Evolutionary conservation across 352 stramenopile species (phyloP).

Genomic region (Phytopythium vexans): DNA sequence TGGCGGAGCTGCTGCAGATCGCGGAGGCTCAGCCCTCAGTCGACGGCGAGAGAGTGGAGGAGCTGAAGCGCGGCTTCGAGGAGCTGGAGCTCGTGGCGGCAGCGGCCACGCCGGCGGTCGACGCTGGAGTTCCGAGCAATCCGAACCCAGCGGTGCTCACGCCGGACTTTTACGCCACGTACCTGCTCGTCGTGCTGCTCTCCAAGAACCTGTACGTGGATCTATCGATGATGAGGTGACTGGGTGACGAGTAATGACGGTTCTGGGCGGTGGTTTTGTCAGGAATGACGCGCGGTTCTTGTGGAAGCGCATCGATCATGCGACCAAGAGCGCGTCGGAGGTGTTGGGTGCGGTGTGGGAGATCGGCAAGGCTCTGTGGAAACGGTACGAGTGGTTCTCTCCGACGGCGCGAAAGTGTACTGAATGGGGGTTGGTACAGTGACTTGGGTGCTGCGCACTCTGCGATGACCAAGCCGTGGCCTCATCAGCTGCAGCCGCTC

Average conservation of each 20-base stretch:
- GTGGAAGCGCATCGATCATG: constrained; percentile 58
- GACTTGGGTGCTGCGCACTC: constrained; percentile 44
- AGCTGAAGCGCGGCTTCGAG: constrained; percentile 38
- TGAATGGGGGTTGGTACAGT: constrained; percentile 11
- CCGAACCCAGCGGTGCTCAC: constrained; percentile 37
- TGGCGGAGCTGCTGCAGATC: constrained; percentile 24
- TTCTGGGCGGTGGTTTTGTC: not conserved
- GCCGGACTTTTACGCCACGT: constrained; percentile 52
- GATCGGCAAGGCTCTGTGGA: constrained; percentile 66
- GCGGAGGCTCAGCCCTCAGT: constrained; percentile 15
- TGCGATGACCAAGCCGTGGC: constrained; percentile 58
- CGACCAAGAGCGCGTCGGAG: constrained; percentile 40
- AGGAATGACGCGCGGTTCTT: constrained; percentile 71
- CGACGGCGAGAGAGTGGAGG: constrained; percentile 22
- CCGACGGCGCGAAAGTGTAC: not conserved
- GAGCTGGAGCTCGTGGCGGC: constrained; percentile 58
- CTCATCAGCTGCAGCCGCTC: constrained; percentile 29
- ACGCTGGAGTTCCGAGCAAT: constrained; percentile 5
- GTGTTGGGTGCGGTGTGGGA: constrained; percentile 47
- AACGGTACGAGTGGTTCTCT: constrained; percentile 24
- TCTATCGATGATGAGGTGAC: not conserved
- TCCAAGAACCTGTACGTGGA: constrained; percentile 42
- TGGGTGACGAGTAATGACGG: not conserved
- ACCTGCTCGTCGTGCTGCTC: constrained; percentile 52
- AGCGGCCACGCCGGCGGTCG: constrained; percentile 12